phyloP scores from a whole-genome alignment of 2,329 filamentous ascomycete species.

The Hypoxylon sp. region DNA sequence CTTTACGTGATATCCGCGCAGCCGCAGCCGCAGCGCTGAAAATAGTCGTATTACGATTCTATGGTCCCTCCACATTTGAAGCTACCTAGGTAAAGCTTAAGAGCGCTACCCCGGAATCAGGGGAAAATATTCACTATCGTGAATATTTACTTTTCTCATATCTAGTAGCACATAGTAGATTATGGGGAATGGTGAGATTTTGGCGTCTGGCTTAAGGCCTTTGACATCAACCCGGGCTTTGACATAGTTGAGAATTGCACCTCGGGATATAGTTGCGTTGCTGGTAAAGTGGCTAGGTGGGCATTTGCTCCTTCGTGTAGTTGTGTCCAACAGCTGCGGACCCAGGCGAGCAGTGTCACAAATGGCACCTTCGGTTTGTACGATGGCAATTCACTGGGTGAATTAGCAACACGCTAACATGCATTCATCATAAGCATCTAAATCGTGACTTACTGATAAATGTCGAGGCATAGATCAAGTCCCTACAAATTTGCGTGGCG shows the following conservation, averaged over 20 bases:
- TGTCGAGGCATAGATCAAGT: constrained; percentile 1
- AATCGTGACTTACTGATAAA: constrained; percentile 13
- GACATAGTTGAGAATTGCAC: background rate
- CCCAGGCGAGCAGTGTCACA: background rate
- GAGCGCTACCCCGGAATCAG: background rate
- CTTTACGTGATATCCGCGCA: constrained; percentile 12
- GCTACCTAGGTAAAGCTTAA: constrained; percentile 3
- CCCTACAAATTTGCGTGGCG: constrained; percentile 1
- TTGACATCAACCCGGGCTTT: constrained; percentile 1
- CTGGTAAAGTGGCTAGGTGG: no score
- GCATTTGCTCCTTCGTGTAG: background rate
- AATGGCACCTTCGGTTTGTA: constrained; percentile 1
- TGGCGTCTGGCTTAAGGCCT: constrained; percentile 3
- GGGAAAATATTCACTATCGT: background rate
- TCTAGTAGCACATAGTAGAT: background rate
- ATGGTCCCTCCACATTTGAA: constrained; percentile 12
- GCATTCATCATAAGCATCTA: constrained; percentile 28
- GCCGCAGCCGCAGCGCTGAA: constrained; percentile 5
- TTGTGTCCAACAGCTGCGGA: background rate
- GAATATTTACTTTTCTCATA: background rate
- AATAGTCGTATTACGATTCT: constrained; percentile 1
- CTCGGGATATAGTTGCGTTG: no score
- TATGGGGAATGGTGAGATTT: background rate
- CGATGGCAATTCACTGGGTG: background rate
- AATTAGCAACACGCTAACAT: background rate